Conservation (phyloP, 768 basidiomycete genomes). For the Boletellus ananas region DNA sequence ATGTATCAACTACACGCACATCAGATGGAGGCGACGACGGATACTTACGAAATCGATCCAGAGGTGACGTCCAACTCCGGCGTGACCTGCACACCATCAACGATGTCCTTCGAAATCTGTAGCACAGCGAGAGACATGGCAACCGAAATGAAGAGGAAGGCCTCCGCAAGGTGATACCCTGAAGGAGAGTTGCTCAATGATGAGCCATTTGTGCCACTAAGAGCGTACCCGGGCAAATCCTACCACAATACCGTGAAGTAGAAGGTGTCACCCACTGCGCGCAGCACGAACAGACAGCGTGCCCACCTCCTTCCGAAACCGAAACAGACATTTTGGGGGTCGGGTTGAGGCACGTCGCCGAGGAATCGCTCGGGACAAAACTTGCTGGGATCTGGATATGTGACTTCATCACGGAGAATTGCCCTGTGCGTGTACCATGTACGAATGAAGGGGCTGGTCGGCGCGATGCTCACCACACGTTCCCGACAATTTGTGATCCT, state of each 20-base stretch:
- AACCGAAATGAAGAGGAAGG: slow-evolving; percentile 22
- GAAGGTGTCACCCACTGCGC: neutral
- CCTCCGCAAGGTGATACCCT: slow-evolving; percentile 31
- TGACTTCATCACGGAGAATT: no score
- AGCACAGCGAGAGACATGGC: slow-evolving; percentile 45
- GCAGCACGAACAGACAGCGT: neutral
- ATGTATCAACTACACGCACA: neutral
- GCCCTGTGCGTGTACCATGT: no score
- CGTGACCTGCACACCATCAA: slow-evolving; percentile 39
- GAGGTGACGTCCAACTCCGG: slow-evolving; percentile 42
- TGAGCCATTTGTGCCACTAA: neutral
- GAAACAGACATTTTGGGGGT: slow-evolving; percentile 17
- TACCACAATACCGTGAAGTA: neutral
- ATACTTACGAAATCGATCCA: slow-evolving; percentile 43
- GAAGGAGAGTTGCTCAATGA: neutral
- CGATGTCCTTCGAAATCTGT: slow-evolving; percentile 38
- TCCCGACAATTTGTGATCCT: no score
- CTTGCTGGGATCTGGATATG: no score
- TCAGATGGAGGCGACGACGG: no score
- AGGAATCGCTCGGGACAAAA: no score
- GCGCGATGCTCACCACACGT: no score
- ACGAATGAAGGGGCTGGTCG: no score
- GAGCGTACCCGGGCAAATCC: slow-evolving; percentile 19
- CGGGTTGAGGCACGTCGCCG: no score
- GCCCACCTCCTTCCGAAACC: slow-evolving; percentile 31